A percentile compares a stretch with the other conserved stretches of the same genome.
Conservation (phyloP, 768 basidiomycete genomes). For the Mycena haematopus region DNA sequence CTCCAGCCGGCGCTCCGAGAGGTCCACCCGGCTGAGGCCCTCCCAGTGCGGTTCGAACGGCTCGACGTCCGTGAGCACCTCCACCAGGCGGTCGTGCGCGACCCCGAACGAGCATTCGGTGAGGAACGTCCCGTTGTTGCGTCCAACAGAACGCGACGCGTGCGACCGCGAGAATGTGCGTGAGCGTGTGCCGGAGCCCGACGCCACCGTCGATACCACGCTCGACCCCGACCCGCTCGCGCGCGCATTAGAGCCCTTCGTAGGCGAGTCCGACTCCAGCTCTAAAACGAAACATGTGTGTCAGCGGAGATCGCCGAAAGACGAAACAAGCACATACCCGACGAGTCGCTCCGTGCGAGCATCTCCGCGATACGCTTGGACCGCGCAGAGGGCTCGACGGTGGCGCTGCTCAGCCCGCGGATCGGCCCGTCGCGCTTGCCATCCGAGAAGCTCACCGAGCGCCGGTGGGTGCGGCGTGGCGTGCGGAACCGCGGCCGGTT, state of each 20-base stretch:
- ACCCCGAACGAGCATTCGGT: conserved; percentile 98
- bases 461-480: conserved; percentile 65
- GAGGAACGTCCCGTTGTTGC: conserved; percentile 63
- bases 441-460: conserved; percentile 97
- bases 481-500: conserved; percentile 57
- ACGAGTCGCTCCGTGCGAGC: conserved; percentile 72
- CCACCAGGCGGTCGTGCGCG: conserved; percentile 88
- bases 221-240: conserved; percentile 20
- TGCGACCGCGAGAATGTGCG: conserved; percentile 54
- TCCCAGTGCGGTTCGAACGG: conserved; percentile 98
- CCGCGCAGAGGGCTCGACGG: conserved; percentile 61
- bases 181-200: conserved; percentile 42
- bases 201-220: conserved; percentile 28
- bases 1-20: conserved; percentile 75
- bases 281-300: conserved; percentile 19
- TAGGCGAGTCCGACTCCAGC: conserved; percentile 27
- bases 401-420: conserved; percentile 52
- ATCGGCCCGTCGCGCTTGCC: conserved; percentile 93
- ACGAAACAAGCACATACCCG: conserved; percentile 8
- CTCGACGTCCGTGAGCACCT: conserved; percentile 92
- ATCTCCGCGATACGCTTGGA: conserved; percentile 84
- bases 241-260: conserved; percentile 12
- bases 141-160: conserved; percentile 42
- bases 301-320: conserved; percentile 11
- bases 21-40: conserved; percentile 71